Conservation (phyloP, 1,284 basidiomycete genomes). For the Papiliotrema nemorosa region DNA sequence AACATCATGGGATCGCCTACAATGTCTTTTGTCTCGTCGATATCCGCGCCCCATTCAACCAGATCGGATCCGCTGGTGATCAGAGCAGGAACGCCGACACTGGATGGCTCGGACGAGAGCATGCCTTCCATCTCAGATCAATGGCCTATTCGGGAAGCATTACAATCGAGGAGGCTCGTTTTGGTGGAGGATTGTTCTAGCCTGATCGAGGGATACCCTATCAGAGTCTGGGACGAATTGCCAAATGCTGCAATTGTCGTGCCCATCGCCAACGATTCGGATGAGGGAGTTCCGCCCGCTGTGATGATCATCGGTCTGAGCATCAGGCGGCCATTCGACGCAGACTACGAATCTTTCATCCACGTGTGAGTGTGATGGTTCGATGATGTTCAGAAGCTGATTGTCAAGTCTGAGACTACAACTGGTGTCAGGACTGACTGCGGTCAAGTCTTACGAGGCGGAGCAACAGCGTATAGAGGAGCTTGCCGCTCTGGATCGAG, state of each 20-base stretch:
- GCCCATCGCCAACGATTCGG: slow-evolving; percentile 43
- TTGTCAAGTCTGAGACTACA: slow-evolving; percentile 29
- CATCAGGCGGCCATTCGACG: slow-evolving; percentile 42
- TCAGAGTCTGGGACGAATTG: slow-evolving; percentile 46
- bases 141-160: slow-evolving; percentile 43
- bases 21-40: slow-evolving; percentile 28
- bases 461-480: slow-evolving; percentile 47
- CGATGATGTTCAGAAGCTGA: not conserved
- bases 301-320: slow-evolving; percentile 49
- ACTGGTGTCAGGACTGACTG: slow-evolving; percentile 38
- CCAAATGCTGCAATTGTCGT: slow-evolving; percentile 47
- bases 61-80: not conserved
- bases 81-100: not conserved
- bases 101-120: slow-evolving; percentile 9
- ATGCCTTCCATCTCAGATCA: slow-evolving; percentile 2
- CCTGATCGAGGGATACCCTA: slow-evolving; percentile 35
- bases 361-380: slow-evolving; percentile 19
- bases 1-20: slow-evolving; percentile 27
- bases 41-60: slow-evolving; percentile 10
- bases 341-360: slow-evolving; percentile 44
- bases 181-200: slow-evolving; percentile 41
- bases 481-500: slow-evolving; percentile 48
- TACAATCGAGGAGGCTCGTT: slow-evolving; percentile 30
- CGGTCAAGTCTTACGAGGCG: slow-evolving; percentile 44
- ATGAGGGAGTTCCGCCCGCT: slow-evolving; percentile 35